Percentiles rank a stretch among this genome's conserved stretches.
Evolutionary conservation across 768 basidiomycete genomes (phyloP).

Genomic region (Grammothele lineata): DNA sequence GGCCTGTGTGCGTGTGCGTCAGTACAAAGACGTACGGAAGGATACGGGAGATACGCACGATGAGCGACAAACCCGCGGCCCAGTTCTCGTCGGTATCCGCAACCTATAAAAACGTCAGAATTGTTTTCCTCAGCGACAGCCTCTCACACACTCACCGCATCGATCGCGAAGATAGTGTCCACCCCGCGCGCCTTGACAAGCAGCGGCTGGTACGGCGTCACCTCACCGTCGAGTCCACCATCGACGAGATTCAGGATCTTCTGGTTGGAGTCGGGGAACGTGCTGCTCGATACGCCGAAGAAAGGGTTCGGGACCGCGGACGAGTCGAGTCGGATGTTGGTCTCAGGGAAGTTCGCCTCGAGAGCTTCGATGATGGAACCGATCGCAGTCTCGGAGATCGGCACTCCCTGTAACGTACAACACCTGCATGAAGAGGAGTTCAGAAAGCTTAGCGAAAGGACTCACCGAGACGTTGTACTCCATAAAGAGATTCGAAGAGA

Average conservation of each 20-base stretch:
- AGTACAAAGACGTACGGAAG: neutral
- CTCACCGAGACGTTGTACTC: conserved; percentile 31
- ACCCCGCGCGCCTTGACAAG: conserved; percentile 64
- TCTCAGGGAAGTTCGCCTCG: conserved; percentile 17
- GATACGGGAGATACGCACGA: conserved; percentile 33
- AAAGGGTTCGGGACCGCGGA: conserved; percentile 35
- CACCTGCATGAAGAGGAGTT: too few species aligned
- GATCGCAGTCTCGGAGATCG: too few species aligned
- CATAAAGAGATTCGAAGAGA: conserved; percentile 67
- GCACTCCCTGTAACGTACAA: too few species aligned
- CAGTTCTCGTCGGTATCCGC: conserved; percentile 54
- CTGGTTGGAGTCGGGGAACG: conserved; percentile 50
- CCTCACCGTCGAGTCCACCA: conserved; percentile 65
- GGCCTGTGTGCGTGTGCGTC: conserved; percentile 37
- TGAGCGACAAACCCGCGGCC: conserved; percentile 43
- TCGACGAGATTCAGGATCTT: conserved; percentile 63
- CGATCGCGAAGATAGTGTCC: conserved; percentile 75
- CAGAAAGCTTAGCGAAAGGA: neutral
- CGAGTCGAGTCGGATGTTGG: conserved; percentile 11
- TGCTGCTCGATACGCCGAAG: conserved; percentile 42
- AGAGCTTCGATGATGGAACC: conserved; percentile 26
- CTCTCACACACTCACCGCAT: conserved; percentile 42
- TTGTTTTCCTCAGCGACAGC: too few species aligned
- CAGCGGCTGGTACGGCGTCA: conserved; percentile 66
- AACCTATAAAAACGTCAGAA: too few species aligned